phyloP scores from a whole-genome alignment of 805 yeast genomes.

The Candida coquimbonensis region DNA sequence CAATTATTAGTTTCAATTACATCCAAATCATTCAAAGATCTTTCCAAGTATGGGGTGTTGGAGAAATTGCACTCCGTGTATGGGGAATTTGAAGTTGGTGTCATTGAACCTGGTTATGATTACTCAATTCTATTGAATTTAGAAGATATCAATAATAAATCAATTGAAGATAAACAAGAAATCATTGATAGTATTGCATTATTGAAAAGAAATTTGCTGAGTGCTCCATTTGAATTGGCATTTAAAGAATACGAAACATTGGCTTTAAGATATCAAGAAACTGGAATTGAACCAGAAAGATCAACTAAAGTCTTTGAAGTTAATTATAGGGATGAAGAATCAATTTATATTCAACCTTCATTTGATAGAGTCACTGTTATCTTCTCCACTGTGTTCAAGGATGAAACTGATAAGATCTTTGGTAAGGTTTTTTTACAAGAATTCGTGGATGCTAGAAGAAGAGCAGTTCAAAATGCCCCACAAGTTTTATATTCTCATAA shows the following conservation, averaged over 20 bases:
- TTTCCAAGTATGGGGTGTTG: constrained; percentile 57
- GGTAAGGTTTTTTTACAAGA: constrained; percentile 89
- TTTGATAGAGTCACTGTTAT: constrained; percentile 96
- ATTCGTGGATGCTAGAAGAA: constrained; percentile 91
- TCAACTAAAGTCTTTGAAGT: constrained; percentile 30
- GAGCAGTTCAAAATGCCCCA: constrained; percentile 96
- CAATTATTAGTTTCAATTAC: constrained; percentile 59
- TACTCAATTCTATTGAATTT: constrained; percentile 69
- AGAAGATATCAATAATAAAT: constrained; percentile 28
- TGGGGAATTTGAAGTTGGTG: constrained; percentile 31
- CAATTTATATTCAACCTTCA: constrained; percentile 84
- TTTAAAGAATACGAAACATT: constrained; percentile 71
- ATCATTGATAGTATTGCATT: constrained; percentile 62
- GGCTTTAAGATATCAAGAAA: constrained; percentile 23
- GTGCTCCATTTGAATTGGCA: constrained; percentile 89
- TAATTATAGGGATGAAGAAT: constrained; percentile 88
- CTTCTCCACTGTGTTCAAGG: constrained; percentile 89
- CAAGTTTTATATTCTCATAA: constrained; percentile 87
- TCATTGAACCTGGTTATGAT: constrained; percentile 71
- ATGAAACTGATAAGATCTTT: constrained; percentile 90
- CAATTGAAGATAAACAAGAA: constrained; percentile 41
- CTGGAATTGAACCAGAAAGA: constrained; percentile 22
- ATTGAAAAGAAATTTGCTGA: constrained; percentile 79
- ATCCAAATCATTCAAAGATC: constrained; percentile 73
- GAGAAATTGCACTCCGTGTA: constrained; percentile 47